Base-by-base conservation (phyloP, 768 basidiomycete species). In the Hemileccinum rubropunctum region DNA sequence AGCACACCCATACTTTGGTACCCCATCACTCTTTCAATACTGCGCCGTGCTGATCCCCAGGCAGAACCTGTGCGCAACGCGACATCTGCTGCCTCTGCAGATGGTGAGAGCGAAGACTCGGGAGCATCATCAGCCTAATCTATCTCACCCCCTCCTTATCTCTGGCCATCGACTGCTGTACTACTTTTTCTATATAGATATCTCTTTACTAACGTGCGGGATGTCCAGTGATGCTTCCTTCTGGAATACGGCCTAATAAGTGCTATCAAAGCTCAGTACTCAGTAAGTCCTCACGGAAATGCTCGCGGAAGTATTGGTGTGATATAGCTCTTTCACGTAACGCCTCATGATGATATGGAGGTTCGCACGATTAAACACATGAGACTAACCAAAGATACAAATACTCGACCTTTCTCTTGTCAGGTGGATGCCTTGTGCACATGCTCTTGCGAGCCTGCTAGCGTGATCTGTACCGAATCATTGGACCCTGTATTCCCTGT, bases 1-100 rank as follows among this genome's bases (percentile, higher is more conserved):
- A 66, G 77, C 76, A 15, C 95, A 97, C 61, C 78, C 87, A n/a
- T 98, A 97, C 73, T 98, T 98, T 63, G 88, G 90, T 90, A 59
- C 52, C 73, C 58, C 18, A 47, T 42, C 30, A 35, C 30, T 42
- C 20, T 44, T 47, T 45, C 43, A 13, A 42, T 57, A 47, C 41
- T 54, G 36, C 49, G 21, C 53, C 40, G 61, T 41, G 57, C 54
- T 60, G 52, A 59, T 47, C n/a, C 42, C 20, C 27, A 41, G 38
- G 23, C 53, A 91, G 88, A 89, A 64, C 85, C 86, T 36, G 81
- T 89, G 54, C 79, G 84, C 62, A 80, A 76, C 45, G 65, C 68
- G 12, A 66, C 54, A 8, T 62, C 68, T 61, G 73, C 70, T 37
- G 70, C 74, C 39, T 64, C 71, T 59, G 76, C 71, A 45, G 81